Evolutionary conservation across 2,329 filamentous ascomycete genomes (phyloP).

Genomic region (Exserohilum turcica): DNA sequence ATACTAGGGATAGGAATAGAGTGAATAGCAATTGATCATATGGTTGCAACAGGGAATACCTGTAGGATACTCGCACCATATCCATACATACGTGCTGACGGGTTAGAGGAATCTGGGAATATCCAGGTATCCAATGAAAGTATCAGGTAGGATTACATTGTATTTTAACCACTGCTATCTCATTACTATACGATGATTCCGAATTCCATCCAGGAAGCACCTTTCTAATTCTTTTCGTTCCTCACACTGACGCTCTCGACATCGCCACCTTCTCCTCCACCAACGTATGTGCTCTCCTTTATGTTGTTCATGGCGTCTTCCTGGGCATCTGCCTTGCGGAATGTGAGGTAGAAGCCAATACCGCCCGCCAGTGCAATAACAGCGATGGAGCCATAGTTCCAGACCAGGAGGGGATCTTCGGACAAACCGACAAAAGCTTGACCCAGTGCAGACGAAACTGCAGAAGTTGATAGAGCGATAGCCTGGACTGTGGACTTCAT

Average conservation of each 20-base stretch:
- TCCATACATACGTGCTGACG: too few relatives aligned
- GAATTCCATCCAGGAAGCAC: slow-evolving; percentile 2
- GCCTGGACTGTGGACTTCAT: slow-evolving; percentile 57
- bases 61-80: too few relatives aligned
- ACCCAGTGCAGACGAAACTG: slow-evolving; percentile 38
- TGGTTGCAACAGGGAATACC: too few relatives aligned
- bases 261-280: slow-evolving; percentile 21
- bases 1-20: too few relatives aligned
- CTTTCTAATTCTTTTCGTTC: slow-evolving; percentile 33
- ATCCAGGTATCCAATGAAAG: too few relatives aligned
- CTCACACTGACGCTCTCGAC: slow-evolving; percentile 24
- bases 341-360: slow-evolving; percentile 39
- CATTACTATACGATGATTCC: too few relatives aligned
- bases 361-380: slow-evolving; percentile 41
- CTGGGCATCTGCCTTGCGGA: slow-evolving; percentile 39
- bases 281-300: slow-evolving; percentile 30
- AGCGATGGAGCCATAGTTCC: slow-evolving; percentile 41
- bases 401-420: slow-evolving; percentile 41
- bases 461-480: slow-evolving; percentile 45
- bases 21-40: too few relatives aligned
- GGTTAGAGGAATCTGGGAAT: too few relatives aligned
- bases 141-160: too few relatives aligned
- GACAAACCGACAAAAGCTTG: slow-evolving; percentile 41
- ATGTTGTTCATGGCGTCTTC: slow-evolving; percentile 43
- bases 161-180: too few relatives aligned